Evolutionary conservation across 2,329 filamentous ascomycete species (phyloP).

Genomic region (Emericellopsis cladophorae): DNA sequence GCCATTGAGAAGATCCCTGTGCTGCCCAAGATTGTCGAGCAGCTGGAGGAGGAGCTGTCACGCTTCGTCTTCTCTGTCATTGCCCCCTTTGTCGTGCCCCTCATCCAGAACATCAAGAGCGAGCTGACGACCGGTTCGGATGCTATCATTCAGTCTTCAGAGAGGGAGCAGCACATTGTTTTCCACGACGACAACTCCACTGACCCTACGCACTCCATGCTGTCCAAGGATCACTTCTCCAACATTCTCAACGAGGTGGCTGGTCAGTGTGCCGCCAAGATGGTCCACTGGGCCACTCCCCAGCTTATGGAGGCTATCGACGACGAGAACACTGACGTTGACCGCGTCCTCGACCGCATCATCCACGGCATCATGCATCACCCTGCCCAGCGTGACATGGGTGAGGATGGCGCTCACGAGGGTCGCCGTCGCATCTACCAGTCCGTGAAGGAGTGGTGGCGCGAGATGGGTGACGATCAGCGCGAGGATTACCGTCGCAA

Average conservation of each 20-base stretch:
- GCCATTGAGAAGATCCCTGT: constrained; percentile 79
- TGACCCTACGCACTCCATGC: constrained; percentile 89
- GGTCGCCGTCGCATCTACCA: constrained; percentile 67
- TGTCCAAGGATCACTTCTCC: constrained; percentile 91
- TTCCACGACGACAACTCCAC: constrained; percentile 66
- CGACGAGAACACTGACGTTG: constrained; percentile 56
- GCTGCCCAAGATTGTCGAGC: constrained; percentile 72
- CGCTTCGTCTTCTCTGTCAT: constrained; percentile 86
- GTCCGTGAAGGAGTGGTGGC: constrained; percentile 79
- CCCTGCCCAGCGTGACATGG: constrained; percentile 62
- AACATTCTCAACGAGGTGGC: constrained; percentile 84
- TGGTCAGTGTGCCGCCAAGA: constrained; percentile 66
- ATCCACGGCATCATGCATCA: constrained; percentile 78
- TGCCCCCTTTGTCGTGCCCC: constrained; percentile 74
- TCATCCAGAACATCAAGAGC: constrained; percentile 75
- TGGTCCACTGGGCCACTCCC: constrained; percentile 76
- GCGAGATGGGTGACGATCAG: constrained; percentile 45
- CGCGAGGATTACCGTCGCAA: constrained; percentile 59
- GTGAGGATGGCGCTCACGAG: constrained; percentile 57
- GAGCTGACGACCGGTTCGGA: constrained; percentile 78
- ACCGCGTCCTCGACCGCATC: constrained; percentile 62
- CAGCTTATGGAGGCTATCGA: constrained; percentile 85
- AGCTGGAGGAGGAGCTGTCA: constrained; percentile 77
- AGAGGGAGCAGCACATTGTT: constrained; percentile 74
- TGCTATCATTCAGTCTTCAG: constrained; percentile 77